phyloP scores from a whole-genome alignment of 176 grass and related monocot species.

The Poa pratensis region DNA sequence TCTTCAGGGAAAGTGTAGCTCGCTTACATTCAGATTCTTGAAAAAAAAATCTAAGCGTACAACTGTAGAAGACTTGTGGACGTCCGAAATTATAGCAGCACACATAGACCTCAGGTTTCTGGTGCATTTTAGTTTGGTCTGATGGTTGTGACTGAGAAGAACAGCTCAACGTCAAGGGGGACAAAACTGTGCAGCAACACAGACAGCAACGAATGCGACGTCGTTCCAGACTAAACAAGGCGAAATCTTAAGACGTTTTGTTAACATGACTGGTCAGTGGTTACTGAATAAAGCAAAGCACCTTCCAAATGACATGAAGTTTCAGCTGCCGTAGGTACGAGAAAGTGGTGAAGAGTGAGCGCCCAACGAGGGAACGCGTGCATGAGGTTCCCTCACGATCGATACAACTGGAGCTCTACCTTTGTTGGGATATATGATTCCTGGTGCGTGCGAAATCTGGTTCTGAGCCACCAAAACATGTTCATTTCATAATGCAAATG shows the following conservation, averaged over 20 bases:
- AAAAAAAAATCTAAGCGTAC: too few species aligned
- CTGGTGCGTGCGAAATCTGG: background rate
- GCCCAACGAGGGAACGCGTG: background rate
- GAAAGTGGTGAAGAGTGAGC: background rate
- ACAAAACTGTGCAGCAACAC: conserved; percentile 22
- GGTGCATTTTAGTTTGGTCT: conserved; percentile 5
- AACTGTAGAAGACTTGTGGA: too few species aligned
- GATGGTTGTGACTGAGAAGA: conserved; percentile 40
- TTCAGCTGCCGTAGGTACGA: conserved; percentile 28
- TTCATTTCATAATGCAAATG: too few species aligned
- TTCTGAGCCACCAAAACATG: background rate
- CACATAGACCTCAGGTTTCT: too few species aligned
- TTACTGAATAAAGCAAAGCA: conserved; percentile 31
- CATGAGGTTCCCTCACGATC: background rate
- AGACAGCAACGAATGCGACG: conserved; percentile 39
- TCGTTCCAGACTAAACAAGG: conserved; percentile 38
- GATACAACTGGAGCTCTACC: background rate
- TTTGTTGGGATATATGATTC: background rate
- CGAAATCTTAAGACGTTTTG: background rate
- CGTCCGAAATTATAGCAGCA: too few species aligned
- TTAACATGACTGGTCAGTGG: conserved; percentile 11
- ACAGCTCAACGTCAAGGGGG: conserved; percentile 24
- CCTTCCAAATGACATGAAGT: background rate
- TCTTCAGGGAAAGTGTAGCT: background rate
- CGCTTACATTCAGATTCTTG: too few species aligned